phyloP scores from a whole-genome alignment of 169 alveolate genomes.

The Plasmodium gonderi region DNA sequence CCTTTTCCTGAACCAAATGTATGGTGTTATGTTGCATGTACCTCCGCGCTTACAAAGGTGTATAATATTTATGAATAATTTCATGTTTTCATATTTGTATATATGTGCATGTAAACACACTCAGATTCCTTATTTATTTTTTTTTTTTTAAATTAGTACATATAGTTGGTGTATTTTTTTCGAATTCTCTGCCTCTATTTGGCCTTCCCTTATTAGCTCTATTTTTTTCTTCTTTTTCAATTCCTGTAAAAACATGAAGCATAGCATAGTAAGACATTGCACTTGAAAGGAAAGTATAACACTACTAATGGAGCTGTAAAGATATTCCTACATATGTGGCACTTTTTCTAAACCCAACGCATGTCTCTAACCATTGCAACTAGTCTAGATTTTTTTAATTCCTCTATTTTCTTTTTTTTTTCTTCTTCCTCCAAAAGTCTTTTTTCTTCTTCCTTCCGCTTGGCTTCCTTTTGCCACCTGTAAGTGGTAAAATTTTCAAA shows the following conservation, averaged over 20 bases:
- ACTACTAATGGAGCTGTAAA: background rate
- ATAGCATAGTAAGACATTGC: background rate
- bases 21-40: background rate
- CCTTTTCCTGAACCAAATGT: constrained; percentile 37
- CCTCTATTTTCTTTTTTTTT: constrained; percentile 48
- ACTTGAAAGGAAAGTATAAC: background rate
- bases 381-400: constrained; percentile 48
- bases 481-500: constrained; percentile 1
- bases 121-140: background rate
- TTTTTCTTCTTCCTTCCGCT: constrained; percentile 47
- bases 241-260: constrained; percentile 23
- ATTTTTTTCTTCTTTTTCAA: constrained; percentile 36
- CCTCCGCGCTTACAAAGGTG: background rate
- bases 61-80: no score
- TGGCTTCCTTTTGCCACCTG: constrained; percentile 65
- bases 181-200: constrained; percentile 44
- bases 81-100: no score
- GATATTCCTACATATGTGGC: background rate
- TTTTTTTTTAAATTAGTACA: background rate
- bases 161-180: constrained; percentile 23
- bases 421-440: constrained; percentile 47
- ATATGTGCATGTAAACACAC: background rate
- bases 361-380: constrained; percentile 64
- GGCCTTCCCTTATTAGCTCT: constrained; percentile 28
- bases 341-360: background rate